Evolutionary conservation across 306 rosid species (phyloP).

Genomic region (Glycyrrhiza uralensis): DNA sequence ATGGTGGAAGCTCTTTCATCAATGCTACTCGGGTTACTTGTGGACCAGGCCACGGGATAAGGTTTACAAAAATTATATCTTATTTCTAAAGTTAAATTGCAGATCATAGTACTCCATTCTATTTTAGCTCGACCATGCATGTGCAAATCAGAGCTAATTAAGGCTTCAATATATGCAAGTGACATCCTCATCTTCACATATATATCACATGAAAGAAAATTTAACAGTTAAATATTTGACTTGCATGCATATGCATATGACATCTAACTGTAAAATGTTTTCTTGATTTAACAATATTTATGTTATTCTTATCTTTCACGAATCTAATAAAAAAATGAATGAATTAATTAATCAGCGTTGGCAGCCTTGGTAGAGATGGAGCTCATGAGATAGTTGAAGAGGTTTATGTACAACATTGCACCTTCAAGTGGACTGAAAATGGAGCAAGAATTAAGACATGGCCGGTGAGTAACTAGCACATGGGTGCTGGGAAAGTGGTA

Average conservation of each 20-base stretch:
- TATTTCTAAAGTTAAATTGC: too few species aligned
- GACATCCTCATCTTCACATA: too few species aligned
- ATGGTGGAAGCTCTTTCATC: constrained; percentile 23
- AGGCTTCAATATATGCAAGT: too few species aligned
- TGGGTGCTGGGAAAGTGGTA: too few species aligned
- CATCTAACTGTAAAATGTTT: too few species aligned
- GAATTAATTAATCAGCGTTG: constrained; percentile 31
- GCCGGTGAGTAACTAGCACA: not conserved
- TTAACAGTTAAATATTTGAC: too few species aligned
- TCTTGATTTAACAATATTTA: too few species aligned
- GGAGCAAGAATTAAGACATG: constrained; percentile 46
- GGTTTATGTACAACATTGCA: constrained; percentile 30
- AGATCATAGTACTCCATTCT: too few species aligned
- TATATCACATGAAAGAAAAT: too few species aligned
- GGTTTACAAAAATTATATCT: constrained; percentile 11
- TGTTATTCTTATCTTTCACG: not conserved
- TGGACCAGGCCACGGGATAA: constrained; percentile 52
- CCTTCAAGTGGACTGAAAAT: constrained; percentile 17
- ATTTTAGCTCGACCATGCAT: too few species aligned
- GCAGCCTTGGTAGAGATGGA: constrained; percentile 30
- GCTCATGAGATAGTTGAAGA: constrained; percentile 11
- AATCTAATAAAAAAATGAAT: not conserved
- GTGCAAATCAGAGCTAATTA: too few species aligned
- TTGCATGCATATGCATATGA: too few species aligned
- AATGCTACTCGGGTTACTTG: constrained; percentile 25